phyloP scores from a whole-genome alignment of 345 rosid species.

The Erodium maritimum region DNA sequence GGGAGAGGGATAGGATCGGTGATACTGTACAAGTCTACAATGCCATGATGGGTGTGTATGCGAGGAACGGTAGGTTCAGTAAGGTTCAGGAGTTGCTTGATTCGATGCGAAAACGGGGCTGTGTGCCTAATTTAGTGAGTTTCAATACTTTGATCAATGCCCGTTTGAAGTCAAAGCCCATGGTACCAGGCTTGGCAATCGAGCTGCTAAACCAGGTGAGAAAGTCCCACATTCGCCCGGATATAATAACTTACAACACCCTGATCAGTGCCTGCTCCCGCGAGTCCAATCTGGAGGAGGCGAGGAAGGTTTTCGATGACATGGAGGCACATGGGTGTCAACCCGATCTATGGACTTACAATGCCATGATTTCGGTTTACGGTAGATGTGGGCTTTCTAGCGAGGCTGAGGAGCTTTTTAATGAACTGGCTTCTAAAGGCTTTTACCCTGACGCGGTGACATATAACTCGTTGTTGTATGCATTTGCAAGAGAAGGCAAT shows the following conservation, averaged over 20 bases:
- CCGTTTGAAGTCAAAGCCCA: constrained; percentile 47
- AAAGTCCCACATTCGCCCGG: constrained; percentile 68
- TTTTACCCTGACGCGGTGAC: constrained; percentile 82
- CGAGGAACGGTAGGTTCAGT: constrained; percentile 50
- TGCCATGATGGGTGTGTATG: constrained; percentile 94
- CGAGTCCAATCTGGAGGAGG: constrained; percentile 65
- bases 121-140: constrained; percentile 85
- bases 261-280: constrained; percentile 85
- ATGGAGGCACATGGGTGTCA: constrained; percentile 67
- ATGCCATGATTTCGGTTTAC: constrained; percentile 86
- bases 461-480: constrained; percentile 81
- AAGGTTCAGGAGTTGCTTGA: constrained; percentile 64
- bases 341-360: constrained; percentile 95
- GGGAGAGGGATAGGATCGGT: constrained; percentile 50
- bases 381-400: constrained; percentile 69
- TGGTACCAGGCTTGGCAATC: constrained; percentile 46
- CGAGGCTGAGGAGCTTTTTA: constrained; percentile 63
- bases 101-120: constrained; percentile 65
- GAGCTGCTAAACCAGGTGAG: constrained; percentile 69
- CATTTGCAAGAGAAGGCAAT: constrained; percentile 81
- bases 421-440: constrained; percentile 62
- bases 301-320: constrained; percentile 52
- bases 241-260: constrained; percentile 84
- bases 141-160: constrained; percentile 92
- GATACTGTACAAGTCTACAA: constrained; percentile 80